Evolutionary conservation across 345 rosid genomes (phyloP).

Genomic region (Eucalyptus polyanthemos): DNA sequence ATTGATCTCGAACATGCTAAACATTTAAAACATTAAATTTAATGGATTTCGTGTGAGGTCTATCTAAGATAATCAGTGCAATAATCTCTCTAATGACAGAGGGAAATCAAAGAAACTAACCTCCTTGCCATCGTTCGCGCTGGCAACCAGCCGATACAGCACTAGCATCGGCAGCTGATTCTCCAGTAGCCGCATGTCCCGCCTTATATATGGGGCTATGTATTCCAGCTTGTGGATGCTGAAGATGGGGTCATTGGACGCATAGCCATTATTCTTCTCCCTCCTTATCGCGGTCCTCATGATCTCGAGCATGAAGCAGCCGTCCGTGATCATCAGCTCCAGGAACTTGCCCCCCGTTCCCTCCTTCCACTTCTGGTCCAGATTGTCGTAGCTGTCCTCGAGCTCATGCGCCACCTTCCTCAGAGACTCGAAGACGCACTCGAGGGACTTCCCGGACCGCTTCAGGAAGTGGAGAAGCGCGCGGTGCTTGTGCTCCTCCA

Average conservation of each 20-base stretch:
- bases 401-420: rapidly evolving
- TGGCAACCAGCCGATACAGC: rapidly evolving
- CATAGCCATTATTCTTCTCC: conserved; percentile 5
- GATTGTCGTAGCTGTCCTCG: not conserved
- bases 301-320: conserved; percentile 48
- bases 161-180: not conserved
- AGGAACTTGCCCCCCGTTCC: not conserved
- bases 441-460: not conserved
- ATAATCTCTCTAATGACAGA: not conserved
- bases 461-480: not conserved
- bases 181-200: not conserved
- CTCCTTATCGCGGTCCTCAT: not conserved
- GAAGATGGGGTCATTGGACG: conserved; percentile 14
- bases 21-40: too few relatives aligned
- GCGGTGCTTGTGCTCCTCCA: conserved; percentile 2
- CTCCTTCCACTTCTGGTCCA: not conserved
- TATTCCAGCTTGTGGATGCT: conserved; percentile 17
- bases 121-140: conserved; percentile 7
- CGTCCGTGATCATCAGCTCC: conserved; percentile 35
- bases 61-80: not conserved
- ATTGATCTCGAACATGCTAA: too few relatives aligned
- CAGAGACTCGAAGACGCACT: rapidly evolving
- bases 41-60: too few relatives aligned
- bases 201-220: conserved; percentile 11
- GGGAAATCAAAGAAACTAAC: not conserved